A percentile compares a stretch with the other conserved stretches of the same genome.
Conservation (phyloP, 495 filamentous ascomycete species). For the Cudoniella acicularis region DNA sequence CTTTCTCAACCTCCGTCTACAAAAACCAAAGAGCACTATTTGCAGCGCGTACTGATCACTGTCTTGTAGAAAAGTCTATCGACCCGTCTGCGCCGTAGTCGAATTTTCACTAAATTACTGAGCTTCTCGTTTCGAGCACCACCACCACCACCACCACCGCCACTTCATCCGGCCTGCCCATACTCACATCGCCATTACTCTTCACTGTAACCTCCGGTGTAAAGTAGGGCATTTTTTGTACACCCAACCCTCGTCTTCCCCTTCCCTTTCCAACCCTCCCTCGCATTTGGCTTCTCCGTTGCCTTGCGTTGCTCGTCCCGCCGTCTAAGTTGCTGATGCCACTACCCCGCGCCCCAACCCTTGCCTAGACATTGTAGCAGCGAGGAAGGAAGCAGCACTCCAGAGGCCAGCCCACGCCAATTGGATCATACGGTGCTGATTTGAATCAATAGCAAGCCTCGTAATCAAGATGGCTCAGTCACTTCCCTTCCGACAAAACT, state of each 20-base stretch:
- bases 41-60: no score
- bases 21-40: background rate
- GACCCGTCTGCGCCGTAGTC: no score
- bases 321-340: background rate
- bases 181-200: no score
- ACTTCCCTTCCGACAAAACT: conserved; percentile 23
- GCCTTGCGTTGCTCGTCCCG: background rate
- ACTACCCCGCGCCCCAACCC: background rate
- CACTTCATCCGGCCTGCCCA: background rate
- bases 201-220: background rate
- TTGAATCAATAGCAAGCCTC: background rate
- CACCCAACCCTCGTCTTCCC: background rate
- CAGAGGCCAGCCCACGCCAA: conserved; percentile 1
- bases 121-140: background rate
- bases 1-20: background rate
- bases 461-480: conserved; percentile 16
- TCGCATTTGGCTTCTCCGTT: background rate
- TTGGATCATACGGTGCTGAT: conserved; percentile 5
- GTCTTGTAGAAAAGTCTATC: no score
- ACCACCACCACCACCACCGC: background rate
- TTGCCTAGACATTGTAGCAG: background rate
- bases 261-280: background rate
- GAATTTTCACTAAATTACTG: no score
- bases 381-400: background rate
- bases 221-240: background rate